A percentile compares a stretch with the other conserved stretches of the same genome.
These are phyloP conservation scores for Trametes gibbosa DNA, from an alignment of 768 basidiomycete species.

Conservation along the genomic window DNA sequence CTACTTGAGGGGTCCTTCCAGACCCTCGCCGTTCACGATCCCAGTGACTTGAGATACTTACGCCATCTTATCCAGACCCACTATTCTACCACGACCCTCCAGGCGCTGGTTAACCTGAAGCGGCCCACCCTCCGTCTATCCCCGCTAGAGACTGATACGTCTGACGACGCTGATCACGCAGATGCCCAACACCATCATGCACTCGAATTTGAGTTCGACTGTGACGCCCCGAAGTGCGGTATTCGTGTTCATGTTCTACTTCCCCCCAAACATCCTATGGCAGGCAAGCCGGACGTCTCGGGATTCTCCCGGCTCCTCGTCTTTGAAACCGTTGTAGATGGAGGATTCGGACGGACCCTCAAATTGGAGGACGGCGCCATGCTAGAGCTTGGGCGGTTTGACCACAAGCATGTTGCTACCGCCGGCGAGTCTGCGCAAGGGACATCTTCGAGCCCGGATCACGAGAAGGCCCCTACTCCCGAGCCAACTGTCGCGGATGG, in stretches of 20 bases:
- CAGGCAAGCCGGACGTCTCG: slow-evolving; percentile 29
- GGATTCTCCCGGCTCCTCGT: slow-evolving; percentile 48
- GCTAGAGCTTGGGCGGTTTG: slow-evolving; percentile 78
- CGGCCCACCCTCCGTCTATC: slow-evolving; percentile 81
- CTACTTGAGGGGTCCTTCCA: neutral
- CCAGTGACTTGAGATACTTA: neutral
- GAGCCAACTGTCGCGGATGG: slow-evolving; percentile 22
- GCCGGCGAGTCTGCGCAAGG: slow-evolving; percentile 2
- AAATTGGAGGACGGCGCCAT: slow-evolving; percentile 75
- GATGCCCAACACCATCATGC: slow-evolving; percentile 65
- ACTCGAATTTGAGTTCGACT: slow-evolving; percentile 91
- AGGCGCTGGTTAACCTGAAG: slow-evolving; percentile 93
- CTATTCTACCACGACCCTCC: slow-evolving; percentile 88
- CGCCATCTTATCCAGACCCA: slow-evolving; percentile 44
- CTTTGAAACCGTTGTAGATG: slow-evolving; percentile 66
- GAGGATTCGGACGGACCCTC: slow-evolving; percentile 78
- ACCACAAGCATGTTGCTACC: slow-evolving; percentile 27
- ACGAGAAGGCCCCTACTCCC: slow-evolving; percentile 13
- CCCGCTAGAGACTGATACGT: slow-evolving; percentile 47
- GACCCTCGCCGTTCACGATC: neutral
- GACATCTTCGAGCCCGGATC: slow-evolving; percentile 8
- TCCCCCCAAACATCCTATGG: slow-evolving; percentile 59
- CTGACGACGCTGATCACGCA: slow-evolving; percentile 42
- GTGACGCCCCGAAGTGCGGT: slow-evolving; percentile 80
- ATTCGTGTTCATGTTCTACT: slow-evolving; percentile 78